Percentiles rank a stretch among this genome's conserved stretches.
Evolutionary conservation across 371 early-diverging fungal genomes (phyloP).

Genomic region (Mycotypha africana): DNA sequence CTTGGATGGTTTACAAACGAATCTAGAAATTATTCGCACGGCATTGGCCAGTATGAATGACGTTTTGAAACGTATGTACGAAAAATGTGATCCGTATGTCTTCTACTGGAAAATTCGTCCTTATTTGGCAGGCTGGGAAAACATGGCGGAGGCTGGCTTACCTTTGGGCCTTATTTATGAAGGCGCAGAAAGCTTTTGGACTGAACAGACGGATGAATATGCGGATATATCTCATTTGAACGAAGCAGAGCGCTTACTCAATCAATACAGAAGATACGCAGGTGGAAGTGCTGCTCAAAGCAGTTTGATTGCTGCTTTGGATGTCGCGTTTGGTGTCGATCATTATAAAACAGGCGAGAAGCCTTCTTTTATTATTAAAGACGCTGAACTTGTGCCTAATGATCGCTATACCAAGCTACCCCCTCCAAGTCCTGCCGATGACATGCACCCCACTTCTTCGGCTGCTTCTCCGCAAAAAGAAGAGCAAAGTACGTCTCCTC

Average conservation of each 20-base stretch:
- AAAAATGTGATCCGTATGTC: conserved; percentile 91
- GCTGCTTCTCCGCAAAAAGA: too few species aligned
- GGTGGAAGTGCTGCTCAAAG: conserved; percentile 97
- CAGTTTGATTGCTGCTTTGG: conserved; percentile 87
- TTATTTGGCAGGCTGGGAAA: conserved; percentile 92
- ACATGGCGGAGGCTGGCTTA: conserved; percentile 80
- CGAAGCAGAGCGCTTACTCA: conserved; percentile 51
- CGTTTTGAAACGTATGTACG: conserved; percentile 82
- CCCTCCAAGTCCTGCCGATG: conserved; percentile 30
- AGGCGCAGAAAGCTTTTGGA: conserved; percentile 63
- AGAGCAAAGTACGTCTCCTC: conserved; percentile 22
- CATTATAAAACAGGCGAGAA: conserved; percentile 76
- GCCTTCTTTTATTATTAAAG: conserved; percentile 12
- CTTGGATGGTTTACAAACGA: conserved; percentile 33
- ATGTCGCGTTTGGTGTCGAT: conserved; percentile 87
- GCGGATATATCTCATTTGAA: conserved; percentile 52
- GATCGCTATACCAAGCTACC: conserved; percentile 35
- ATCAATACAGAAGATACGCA: conserved; percentile 70
- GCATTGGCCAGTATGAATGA: conserved; percentile 58
- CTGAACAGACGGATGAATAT: conserved; percentile 44
- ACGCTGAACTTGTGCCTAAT: conserved; percentile 7
- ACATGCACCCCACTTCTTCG: conserved; percentile 18
- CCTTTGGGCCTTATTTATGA: conserved; percentile 89
- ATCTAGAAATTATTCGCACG: conserved; percentile 51
- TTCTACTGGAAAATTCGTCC: conserved; percentile 94